Percentiles rank a stretch among this genome's conserved stretches.
Evolutionary conservation across 305 asterid species (phyloP).

Genomic region (Solanum hybrid): DNA sequence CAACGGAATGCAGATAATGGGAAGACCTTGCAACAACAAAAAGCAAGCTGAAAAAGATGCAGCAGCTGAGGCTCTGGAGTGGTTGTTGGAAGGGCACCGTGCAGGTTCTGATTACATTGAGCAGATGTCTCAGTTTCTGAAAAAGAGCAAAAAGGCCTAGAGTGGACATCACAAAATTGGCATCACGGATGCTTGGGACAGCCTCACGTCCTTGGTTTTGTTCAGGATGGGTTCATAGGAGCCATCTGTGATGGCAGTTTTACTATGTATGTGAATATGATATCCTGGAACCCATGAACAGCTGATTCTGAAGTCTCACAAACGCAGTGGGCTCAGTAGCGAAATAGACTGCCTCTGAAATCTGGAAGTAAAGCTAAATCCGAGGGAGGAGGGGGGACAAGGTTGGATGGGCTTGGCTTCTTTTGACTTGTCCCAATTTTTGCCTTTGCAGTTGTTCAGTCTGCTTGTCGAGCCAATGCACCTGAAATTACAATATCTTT

Average conservation of each 20-base stretch:
- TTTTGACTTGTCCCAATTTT: neutral
- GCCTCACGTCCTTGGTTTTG: neutral
- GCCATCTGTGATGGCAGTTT: neutral
- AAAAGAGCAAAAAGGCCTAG: constrained; percentile 70
- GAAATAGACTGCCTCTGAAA: neutral
- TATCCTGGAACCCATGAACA: neutral
- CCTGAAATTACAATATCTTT: neutral
- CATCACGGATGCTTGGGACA: neutral
- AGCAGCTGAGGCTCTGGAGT: constrained; percentile 84
- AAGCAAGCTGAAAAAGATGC: constrained; percentile 95
- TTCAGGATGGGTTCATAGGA: neutral
- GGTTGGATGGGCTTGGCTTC: neutral
- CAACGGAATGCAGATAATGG: constrained; percentile 63
- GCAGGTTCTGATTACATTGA: constrained; percentile 41
- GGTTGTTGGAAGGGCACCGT: constrained; percentile 57
- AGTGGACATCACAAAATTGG: constrained; percentile 4
- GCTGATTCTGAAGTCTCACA: neutral
- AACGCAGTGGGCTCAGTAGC: neutral
- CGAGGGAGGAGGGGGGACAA: neutral
- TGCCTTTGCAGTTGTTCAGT: neutral
- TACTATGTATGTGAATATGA: neutral
- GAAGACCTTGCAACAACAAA: constrained; percentile 76
- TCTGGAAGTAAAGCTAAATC: neutral
- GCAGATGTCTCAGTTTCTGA: constrained; percentile 59
- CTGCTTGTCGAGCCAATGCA: neutral